Conservation (phyloP, 2,329 filamentous ascomycete genomes). For the Zalaria sp. region DNA sequence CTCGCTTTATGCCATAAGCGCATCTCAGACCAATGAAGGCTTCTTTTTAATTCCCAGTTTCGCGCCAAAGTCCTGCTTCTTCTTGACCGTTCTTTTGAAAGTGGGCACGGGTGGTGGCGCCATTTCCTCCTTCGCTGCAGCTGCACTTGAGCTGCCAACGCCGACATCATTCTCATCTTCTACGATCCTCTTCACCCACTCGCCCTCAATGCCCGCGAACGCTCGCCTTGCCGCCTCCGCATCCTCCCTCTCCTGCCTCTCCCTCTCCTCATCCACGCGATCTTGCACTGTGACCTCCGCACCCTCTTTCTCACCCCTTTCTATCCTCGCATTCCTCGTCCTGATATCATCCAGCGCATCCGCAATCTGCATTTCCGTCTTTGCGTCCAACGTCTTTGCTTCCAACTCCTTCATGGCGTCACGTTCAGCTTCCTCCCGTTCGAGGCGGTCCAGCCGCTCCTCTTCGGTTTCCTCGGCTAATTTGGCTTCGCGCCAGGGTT, state of each 20-base stretch:
- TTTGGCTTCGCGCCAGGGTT: slow-evolving; percentile 67
- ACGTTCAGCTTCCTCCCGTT: slow-evolving; percentile 63
- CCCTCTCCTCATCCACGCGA: slow-evolving; percentile 46
- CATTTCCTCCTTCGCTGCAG: slow-evolving; percentile 17
- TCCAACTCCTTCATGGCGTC: slow-evolving; percentile 95
- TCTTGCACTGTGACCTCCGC: slow-evolving; percentile 43
- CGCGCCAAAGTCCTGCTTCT: slow-evolving; percentile 70
- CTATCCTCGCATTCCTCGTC: slow-evolving; percentile 76
- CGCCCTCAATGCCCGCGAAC: slow-evolving; percentile 51
- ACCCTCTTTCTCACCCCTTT: slow-evolving; percentile 52
- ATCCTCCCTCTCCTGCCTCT: slow-evolving; percentile 64
- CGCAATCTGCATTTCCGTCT: slow-evolving; percentile 90
- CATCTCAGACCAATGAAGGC: slow-evolving; percentile 18
- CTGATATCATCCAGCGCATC: slow-evolving; percentile 93
- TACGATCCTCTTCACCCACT: slow-evolving; percentile 38
- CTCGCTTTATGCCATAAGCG: no score
- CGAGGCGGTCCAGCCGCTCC: slow-evolving; percentile 69
- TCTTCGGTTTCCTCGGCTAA: slow-evolving; percentile 69
- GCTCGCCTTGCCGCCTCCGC: slow-evolving; percentile 67
- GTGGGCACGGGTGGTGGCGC: slow-evolving; percentile 38
- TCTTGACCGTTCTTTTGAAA: slow-evolving; percentile 66
- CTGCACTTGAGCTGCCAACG: slow-evolving; percentile 5
- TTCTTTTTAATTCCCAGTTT: slow-evolving; percentile 83
- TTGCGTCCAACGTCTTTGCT: slow-evolving; percentile 82
- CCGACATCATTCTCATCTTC: slow-evolving; percentile 28